phyloP scores from a whole-genome alignment of 371 early-diverging fungal species.

The Mucor mucedo region DNA sequence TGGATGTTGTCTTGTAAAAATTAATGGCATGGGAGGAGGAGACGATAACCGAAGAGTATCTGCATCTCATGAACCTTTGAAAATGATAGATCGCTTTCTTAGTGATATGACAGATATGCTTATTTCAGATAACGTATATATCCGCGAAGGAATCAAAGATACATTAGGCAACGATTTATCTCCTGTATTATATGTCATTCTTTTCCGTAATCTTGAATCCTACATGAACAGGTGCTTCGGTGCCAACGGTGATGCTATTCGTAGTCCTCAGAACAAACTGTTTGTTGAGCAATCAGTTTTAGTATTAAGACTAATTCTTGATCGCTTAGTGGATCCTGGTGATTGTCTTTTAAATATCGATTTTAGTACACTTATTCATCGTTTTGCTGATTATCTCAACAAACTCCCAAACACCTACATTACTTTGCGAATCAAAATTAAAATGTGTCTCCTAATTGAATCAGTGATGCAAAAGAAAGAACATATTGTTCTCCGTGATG shows the following conservation, averaged over 20 bases:
- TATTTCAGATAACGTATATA: conserved; percentile 82
- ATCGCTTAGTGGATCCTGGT: conserved; percentile 72
- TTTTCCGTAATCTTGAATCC: conserved; percentile 75
- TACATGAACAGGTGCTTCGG: conserved; percentile 76
- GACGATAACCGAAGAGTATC: conserved; percentile 11
- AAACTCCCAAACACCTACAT: conserved; percentile 62
- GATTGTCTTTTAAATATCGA: conserved; percentile 81
- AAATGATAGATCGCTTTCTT: conserved; percentile 78
- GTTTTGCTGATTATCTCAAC: conserved; percentile 80
- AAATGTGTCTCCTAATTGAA: conserved; percentile 84
- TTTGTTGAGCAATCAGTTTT: conserved; percentile 88
- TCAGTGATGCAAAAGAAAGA: conserved; percentile 80
- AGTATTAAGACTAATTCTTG: conserved; percentile 81
- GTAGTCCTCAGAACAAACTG: conserved; percentile 77
- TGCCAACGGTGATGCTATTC: conserved; percentile 68
- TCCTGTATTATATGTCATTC: conserved; percentile 76
- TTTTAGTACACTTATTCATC: conserved; percentile 76
- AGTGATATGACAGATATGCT: conserved; percentile 82
- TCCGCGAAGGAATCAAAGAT: conserved; percentile 88
- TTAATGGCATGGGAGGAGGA: neutral
- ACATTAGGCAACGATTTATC: conserved; percentile 84
- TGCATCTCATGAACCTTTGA: conserved; percentile 44
- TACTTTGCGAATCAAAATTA: conserved; percentile 80
- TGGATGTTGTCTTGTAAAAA: conserved; percentile 56
- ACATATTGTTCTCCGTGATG: conserved; percentile 78